Evolutionary conservation across 257 asterid genomes (phyloP), one percentile per base, ranked within the genome.

Genomic region (Nicotiana tabacum): DNA sequence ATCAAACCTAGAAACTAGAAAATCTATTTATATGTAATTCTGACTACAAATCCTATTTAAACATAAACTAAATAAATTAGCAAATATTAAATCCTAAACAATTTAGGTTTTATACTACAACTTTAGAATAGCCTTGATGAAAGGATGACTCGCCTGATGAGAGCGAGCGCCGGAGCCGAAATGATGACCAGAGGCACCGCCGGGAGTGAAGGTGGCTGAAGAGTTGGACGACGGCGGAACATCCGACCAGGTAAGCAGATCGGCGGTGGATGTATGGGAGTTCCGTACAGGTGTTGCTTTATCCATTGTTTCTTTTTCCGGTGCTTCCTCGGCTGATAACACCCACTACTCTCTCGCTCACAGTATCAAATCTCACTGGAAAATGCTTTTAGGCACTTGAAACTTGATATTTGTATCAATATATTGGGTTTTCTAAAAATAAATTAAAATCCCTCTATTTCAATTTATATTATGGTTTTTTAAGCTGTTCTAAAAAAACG

Each of bases 161-260:
- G 91, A 80, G 13, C 90, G 91, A 81, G 87, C 8, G 82, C 83
- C 77, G 65, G 87, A 77, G 48, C 84, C 83, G 46, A 39, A 39
- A 39, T 39, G 9, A 39, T 39, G 46, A 39, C 46, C 1, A 46
- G 87, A 60, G 39, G 77, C 87, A 15, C 83, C 67, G 83, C 86
- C 82, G 84, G 91, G 24, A 11, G 35, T 10, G 86, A 88, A 24
- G 66, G 33, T 8, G 65, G 86, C 4, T 39, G 91, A 43, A 77
- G 90, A 68, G 29, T 67, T 76, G 27, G 89, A 10, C 48, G 88
- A 80, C 24, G 93, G 89, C 9, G 78, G 32, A 39, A 66, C 64
- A 69, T 92, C 96, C 60, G 96, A 87, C 97, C 97, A 93, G 5
- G 91, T 90, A 18, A 93, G 91, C 82, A 93, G 91, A 88, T 92